These are phyloP conservation scores for Biscogniauxia marginata DNA, from an alignment of 2,329 filamentous ascomycete species.

Conservation along the genomic window DNA sequence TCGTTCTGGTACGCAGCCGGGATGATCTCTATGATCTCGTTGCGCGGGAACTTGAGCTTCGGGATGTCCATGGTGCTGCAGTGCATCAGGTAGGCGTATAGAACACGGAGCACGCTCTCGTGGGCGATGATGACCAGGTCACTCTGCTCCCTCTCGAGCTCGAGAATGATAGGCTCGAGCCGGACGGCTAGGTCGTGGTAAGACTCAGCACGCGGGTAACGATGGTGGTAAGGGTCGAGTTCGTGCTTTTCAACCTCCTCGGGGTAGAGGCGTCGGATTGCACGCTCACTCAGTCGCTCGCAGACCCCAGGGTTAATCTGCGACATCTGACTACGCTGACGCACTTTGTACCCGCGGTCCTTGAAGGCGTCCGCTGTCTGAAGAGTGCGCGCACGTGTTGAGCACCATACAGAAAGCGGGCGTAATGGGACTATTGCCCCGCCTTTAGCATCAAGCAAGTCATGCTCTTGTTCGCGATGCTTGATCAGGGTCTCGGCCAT, in stretches of 20 bases:
- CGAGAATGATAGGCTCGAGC: constrained; percentile 94
- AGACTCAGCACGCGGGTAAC: constrained; percentile 94
- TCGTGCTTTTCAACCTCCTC: constrained; percentile 93
- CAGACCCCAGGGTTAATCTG: constrained; percentile 96
- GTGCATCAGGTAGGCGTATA: constrained; percentile 98
- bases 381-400: constrained; percentile 83
- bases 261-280: constrained; percentile 78
- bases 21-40: constrained; percentile 98
- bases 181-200: constrained; percentile 98
- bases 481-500: constrained; percentile 82
- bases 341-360: constrained; percentile 76
- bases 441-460: constrained; percentile 65
- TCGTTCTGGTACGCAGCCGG: constrained; percentile 97
- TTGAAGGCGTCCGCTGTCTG: constrained; percentile 85
- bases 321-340: constrained; percentile 93
- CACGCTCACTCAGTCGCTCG: constrained; percentile 84
- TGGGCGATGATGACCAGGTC: constrained; percentile 98
- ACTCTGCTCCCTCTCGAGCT: constrained; percentile 93
- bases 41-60: constrained; percentile 85
- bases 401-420: constrained; percentile 90
- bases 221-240: constrained; percentile 91
- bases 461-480: constrained; percentile 80
- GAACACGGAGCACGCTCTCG: constrained; percentile 92
- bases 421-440: constrained; percentile 69
- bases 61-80: constrained; percentile 95